A percentile compares a stretch with the other conserved stretches of the same genome.
Evolutionary conservation across 2,329 filamentous ascomycete genomes (phyloP).

Genomic region (Exserohilum rostratum): DNA sequence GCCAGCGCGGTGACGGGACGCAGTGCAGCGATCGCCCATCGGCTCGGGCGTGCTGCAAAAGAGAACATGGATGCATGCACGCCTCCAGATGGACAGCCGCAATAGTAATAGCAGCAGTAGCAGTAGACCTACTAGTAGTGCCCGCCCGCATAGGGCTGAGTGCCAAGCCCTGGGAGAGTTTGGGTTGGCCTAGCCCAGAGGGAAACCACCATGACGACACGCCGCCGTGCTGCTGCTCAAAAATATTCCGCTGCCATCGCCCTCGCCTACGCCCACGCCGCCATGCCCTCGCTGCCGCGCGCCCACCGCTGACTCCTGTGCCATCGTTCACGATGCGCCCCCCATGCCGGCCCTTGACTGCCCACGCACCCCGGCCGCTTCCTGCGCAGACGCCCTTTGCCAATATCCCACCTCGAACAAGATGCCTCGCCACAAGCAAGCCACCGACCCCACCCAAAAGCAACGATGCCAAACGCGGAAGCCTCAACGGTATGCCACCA

Average conservation of each 20-base stretch:
- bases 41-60: conserved; percentile 12
- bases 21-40: conserved; percentile 4
- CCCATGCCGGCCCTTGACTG: conserved; percentile 27
- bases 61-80: background rate
- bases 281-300: conserved; percentile 27
- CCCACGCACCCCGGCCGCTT: conserved; percentile 24
- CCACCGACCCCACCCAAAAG: conserved; percentile 5
- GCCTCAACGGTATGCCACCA: conserved; percentile 30
- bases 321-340: conserved; percentile 38
- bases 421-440: conserved; percentile 36
- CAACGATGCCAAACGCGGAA: background rate
- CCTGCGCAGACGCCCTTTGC: conserved; percentile 18
- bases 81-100: too few relatives aligned
- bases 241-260: too few relatives aligned
- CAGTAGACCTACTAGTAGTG: too few relatives aligned
- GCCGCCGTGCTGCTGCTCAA: background rate
- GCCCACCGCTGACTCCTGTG: conserved; percentile 8
- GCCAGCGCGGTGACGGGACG: conserved; percentile 2
- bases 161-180: conserved; percentile 5
- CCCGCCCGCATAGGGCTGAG: conserved; percentile 13
- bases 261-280: too few relatives aligned
- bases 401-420: conserved; percentile 23
- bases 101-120: too few relatives aligned
- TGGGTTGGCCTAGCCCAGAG: background rate
- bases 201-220: conserved; percentile 5